Evolutionary conservation across 305 asterid genomes (phyloP), one percentile per base, ranked within the genome.

Genomic region (Withania somnifera): DNA sequence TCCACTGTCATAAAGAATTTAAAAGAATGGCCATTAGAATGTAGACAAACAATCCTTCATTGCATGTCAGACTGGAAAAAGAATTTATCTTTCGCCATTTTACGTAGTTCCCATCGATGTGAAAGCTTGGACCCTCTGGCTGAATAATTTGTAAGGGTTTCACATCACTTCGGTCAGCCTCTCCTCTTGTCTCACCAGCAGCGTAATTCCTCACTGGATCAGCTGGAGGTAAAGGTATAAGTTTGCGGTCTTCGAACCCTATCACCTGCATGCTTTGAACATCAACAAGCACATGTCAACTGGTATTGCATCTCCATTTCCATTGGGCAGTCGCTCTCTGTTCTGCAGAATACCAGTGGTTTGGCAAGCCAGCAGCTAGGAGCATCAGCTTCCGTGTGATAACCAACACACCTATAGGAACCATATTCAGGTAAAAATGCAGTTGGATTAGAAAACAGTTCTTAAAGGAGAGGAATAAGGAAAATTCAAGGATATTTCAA

Each of bases 281-380:
- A 86, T 96, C 98, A 64, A 96, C 98, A 84, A 92, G 92, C 56
- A 94, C 98, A 77, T 92, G 91, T 96, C 99, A 73, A 96, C 97
- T 10, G 99, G 98, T 32, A 98, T 91, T n/a, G 99, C 99, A 88
- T 96, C 94, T 69, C 99, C 99, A 86, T 96, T 96, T 96, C 99
- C 88, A 94, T 88, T 3, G 99, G 98, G 83, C 99, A 93, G 87
- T 93, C 97, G 71, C 99, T 92, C 90, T 96, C 98, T 24, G 98
- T 88, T 84, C 98, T 90, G 86, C 99, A 96, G 83, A 96, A 96
- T 86, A 96, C 88, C 81, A 96, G 94, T 54, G 98, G 99, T 84
- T 96, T 96, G 52, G 98, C 99, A 85, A 94, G 99, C 86, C 99
- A 88, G 76, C 89, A 92, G 68, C 93, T 92, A 75, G 99, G 99